These are phyloP conservation scores for Leccinellum rugosiceps DNA, from an alignment of 768 basidiomycete species.

Conservation along the genomic window DNA sequence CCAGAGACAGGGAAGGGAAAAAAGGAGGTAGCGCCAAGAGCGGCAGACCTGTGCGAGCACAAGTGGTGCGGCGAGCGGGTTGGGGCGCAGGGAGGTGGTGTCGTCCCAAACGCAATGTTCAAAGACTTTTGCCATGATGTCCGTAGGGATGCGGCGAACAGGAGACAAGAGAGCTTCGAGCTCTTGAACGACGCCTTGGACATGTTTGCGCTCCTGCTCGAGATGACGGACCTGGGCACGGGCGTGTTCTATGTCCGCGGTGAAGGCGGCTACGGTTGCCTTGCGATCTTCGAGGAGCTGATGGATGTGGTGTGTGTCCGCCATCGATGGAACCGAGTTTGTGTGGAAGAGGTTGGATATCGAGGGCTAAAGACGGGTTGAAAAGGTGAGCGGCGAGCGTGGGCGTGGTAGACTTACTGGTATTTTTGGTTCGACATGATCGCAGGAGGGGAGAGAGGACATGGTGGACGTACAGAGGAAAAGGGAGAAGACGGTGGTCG, in stretches of 20 bases:
- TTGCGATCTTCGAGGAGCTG: conserved; percentile 18
- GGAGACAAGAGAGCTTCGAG: conserved; percentile 29
- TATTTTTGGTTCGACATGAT: conserved; percentile 17
- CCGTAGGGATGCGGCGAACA: conserved; percentile 31
- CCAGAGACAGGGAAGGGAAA: conserved; percentile 29
- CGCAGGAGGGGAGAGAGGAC: neutral
- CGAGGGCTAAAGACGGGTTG: conserved; percentile 12
- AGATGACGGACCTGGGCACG: conserved; percentile 20
- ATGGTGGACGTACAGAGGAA: neutral
- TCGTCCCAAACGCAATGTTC: conserved; percentile 20
- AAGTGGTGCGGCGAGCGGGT: conserved; percentile 19
- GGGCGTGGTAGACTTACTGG: conserved; percentile 17
- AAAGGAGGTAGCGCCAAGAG: conserved; percentile 30
- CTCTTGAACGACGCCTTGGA: conserved; percentile 17
- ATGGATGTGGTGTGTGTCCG: conserved; percentile 17
- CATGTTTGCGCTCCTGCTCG: conserved; percentile 12
- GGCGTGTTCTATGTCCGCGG: conserved; percentile 18
- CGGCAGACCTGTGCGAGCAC: conserved; percentile 30
- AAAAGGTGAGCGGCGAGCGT: neutral
- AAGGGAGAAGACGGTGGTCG: neutral
- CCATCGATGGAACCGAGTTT: conserved; percentile 26
- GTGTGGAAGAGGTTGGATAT: conserved; percentile 29
- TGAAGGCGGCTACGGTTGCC: conserved; percentile 10
- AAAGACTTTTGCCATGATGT: conserved; percentile 28
- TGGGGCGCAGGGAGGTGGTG: neutral